phyloP scores from a whole-genome alignment of 2,329 filamentous ascomycete species.

The Falciphora oryzae region DNA sequence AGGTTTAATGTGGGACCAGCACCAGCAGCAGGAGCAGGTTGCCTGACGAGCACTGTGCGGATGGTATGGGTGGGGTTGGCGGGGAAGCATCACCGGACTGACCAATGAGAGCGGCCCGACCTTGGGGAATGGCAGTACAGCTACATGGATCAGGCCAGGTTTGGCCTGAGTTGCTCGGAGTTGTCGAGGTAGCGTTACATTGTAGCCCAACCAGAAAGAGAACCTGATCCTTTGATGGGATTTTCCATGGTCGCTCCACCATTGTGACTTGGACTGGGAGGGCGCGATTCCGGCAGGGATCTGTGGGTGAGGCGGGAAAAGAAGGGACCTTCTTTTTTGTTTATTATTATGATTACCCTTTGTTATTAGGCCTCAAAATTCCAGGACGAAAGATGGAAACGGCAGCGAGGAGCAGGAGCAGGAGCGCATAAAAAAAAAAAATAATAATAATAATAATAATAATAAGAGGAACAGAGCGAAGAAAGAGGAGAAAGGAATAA shows the following conservation, averaged over 20 bases:
- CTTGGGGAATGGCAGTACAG: neutral
- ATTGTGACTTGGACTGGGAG: neutral
- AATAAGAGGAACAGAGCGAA: too few relatives aligned
- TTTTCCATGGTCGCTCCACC: neutral
- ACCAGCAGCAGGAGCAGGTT: conserved; percentile 3
- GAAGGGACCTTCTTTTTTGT: neutral
- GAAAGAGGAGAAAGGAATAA: neutral
- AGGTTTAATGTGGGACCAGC: conserved; percentile 12
- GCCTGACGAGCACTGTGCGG: neutral
- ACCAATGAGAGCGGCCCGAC: neutral
- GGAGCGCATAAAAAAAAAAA: too few relatives aligned
- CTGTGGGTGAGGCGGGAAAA: neutral
- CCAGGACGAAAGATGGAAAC: neutral
- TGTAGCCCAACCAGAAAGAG: neutral
- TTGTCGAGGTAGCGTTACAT: neutral
- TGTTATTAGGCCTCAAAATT: neutral
- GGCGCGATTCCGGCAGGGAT: neutral
- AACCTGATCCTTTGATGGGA: neutral
- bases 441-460: neutral
- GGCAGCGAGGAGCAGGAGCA: neutral
- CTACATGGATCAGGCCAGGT: conserved; percentile 3
- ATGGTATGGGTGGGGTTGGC: neutral
- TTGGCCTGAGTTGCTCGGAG: neutral
- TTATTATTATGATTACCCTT: too few relatives aligned
- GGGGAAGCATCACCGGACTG: neutral